A percentile compares a stretch with the other conserved stretches of the same genome.
These are phyloP conservation scores for Diaporthe citrichinensis DNA, from an alignment of 2,329 filamentous ascomycete species.

Conservation along the genomic window DNA sequence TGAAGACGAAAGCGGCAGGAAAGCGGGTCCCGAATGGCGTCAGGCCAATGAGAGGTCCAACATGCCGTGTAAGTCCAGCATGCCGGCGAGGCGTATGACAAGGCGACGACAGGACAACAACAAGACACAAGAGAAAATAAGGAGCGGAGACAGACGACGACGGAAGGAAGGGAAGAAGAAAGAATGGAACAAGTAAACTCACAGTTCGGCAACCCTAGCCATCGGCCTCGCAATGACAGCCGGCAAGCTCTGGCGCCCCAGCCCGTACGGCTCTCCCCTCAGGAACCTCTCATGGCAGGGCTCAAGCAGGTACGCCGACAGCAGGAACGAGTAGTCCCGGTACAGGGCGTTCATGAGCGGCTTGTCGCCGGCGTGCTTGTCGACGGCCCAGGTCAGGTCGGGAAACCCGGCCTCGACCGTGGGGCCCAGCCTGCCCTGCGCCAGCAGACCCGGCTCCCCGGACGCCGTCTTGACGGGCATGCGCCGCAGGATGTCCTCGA, in stretches of 20 bases:
- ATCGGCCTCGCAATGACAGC: conserved; percentile 84
- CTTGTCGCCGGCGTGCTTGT: conserved; percentile 80
- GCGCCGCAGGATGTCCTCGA: conserved; percentile 79
- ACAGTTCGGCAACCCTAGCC: conserved; percentile 87
- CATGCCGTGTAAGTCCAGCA: conserved; percentile 27
- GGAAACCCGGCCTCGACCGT: conserved; percentile 81
- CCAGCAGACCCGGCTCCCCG: conserved; percentile 83
- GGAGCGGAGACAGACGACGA: not conserved
- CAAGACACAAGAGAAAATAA: not conserved
- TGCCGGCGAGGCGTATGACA: not conserved
- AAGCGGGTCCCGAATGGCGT: not conserved
- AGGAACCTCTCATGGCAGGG: conserved; percentile 85
- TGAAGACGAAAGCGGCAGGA: conserved; percentile 20
- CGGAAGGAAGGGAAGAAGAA: not conserved
- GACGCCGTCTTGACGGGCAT: conserved; percentile 85
- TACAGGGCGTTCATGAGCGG: conserved; percentile 89
- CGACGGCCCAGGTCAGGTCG: conserved; percentile 80
- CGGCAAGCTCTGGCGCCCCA: conserved; percentile 82
- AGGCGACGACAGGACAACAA: not conserved
- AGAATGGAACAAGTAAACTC: conserved; percentile 58
- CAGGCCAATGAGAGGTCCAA: conserved; percentile 10
- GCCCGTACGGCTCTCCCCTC: conserved; percentile 81
- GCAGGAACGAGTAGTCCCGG: conserved; percentile 91
- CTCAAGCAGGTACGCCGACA: conserved; percentile 91
- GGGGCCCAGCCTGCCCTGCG: conserved; percentile 79